Base-by-base conservation (phyloP, 306 rosid genomes). In the Gleditsia sinensis region DNA sequence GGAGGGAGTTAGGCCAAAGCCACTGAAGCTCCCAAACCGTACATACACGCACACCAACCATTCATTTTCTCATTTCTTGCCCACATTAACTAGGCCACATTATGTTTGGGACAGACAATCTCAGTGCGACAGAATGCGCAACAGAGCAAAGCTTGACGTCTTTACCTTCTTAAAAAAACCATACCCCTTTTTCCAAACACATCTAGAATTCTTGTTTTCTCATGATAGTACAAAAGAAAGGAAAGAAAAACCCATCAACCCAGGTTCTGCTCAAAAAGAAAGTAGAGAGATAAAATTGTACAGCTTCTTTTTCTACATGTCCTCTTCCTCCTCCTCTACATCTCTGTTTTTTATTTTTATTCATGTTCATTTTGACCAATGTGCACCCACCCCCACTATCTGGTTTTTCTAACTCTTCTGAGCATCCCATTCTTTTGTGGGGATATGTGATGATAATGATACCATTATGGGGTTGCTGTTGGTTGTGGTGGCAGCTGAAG, bases 71-170 rank as follows among this genome's bases (percentile, higher is more conserved):
- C 72, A 50, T 51, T 61, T 78, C 67, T 50, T 75, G 23, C 69
- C 68, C 69, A 17, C 76, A 72, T 79, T 87, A 46, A 67, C 76
- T 71, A 62, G 76, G 74, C 82, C 73, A 72, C 80, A 16, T 77
- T 65, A 75, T 86, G 85, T 72, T 56, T 43, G 36, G 77, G 78
- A 54, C 79, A 58, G 70, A 69, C 68, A 64, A 33, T 71, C 67
- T 36, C 58, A 27, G 36, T 19, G 57, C 68, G 8, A 42, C 71
- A 49, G 34, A 25, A 56, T 73, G 36, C 25, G 23, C 40, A 7
- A 10, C 76, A 33, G 19, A 27, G 57, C 63, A 68, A 70, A 23
- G 14, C 69, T 16, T 63, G 12, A 39, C 7, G 45, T 33, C 66
- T 48, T 40, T 50, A n/a, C 28, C 73, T 62, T 63, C 71, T 66